Conservation (phyloP, 345 rosid species). For the Salix purpurea region DNA sequence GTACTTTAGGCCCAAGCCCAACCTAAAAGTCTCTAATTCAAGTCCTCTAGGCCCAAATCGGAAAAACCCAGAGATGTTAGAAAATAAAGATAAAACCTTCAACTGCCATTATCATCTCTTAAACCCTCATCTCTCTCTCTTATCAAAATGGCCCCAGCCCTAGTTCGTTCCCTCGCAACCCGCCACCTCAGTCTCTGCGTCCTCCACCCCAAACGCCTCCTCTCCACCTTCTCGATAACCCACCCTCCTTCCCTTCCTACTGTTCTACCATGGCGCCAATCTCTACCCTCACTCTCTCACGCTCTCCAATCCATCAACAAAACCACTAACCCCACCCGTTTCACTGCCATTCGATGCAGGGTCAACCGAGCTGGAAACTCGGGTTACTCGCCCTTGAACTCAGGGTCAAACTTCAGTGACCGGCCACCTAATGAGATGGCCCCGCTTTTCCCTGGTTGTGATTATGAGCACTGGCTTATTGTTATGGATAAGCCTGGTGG, state of each 20-base stretch:
- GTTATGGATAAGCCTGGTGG: slow-evolving; percentile 96
- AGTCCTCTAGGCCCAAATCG: background rate
- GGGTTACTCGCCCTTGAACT: slow-evolving; percentile 79
- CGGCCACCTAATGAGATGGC: slow-evolving; percentile 96
- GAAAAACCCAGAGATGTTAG: background rate
- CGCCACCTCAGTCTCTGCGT: slow-evolving; percentile 40
- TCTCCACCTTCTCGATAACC: slow-evolving; percentile 21
- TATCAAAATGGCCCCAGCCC: slow-evolving; percentile 52
- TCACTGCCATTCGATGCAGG: slow-evolving; percentile 56
- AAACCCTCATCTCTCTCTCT: background rate
- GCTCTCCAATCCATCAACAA: slow-evolving; percentile 15
- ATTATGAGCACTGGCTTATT: slow-evolving; percentile 94
- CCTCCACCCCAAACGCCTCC: slow-evolving; percentile 38
- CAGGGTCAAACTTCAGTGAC: slow-evolving; percentile 86
- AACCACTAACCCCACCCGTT: slow-evolving; percentile 26
- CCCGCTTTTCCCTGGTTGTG: slow-evolving; percentile 90
- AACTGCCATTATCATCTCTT: background rate
- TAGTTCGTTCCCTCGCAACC: slow-evolving; percentile 35
- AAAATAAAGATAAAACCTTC: background rate
- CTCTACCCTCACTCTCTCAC: slow-evolving; percentile 30
- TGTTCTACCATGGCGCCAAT: slow-evolving; percentile 37
- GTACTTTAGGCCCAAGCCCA: background rate
- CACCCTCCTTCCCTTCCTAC: slow-evolving; percentile 12
- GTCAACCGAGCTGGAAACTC: slow-evolving; percentile 72
- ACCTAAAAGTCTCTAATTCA: background rate